A percentile compares a stretch with the other conserved stretches of the same genome.
These are phyloP conservation scores for Solanum habrochaites DNA, from an alignment of 257 asterid species.

Conservation along the genomic window DNA sequence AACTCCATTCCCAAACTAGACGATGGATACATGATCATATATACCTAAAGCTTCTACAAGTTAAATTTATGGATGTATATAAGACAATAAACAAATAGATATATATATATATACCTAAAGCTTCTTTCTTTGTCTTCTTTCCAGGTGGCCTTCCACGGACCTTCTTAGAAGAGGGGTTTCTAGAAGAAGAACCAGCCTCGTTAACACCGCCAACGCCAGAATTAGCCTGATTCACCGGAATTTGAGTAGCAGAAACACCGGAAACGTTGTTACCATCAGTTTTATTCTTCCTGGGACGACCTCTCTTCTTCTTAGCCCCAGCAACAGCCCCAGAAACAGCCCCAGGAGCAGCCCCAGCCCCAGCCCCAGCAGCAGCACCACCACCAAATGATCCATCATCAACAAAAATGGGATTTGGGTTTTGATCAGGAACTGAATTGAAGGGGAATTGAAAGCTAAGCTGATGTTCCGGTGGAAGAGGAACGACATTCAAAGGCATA, in stretches of 20 bases:
- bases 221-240: conserved; percentile 16
- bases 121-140: conserved; percentile 12
- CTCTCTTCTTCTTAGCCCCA: conserved; percentile 41
- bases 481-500: background rate
- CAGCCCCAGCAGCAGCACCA: background rate
- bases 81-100: background rate
- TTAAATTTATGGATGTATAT: background rate
- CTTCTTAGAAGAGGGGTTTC: background rate
- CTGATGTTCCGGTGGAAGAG: conserved; percentile 20
- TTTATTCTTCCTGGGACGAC: conserved; percentile 50
- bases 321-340: background rate
- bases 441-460: conserved; percentile 30
- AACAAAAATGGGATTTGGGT: background rate
- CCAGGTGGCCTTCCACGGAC: conserved; percentile 29
- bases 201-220: conserved; percentile 21
- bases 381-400: conserved; percentile 27
- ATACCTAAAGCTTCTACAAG: background rate
- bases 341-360: background rate
- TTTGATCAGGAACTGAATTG: conserved; percentile 6
- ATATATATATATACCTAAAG: conserved; percentile 10
- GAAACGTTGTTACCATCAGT: conserved; percentile 45
- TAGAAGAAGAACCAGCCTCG: background rate
- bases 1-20: background rate
- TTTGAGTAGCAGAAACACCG: conserved; percentile 50
- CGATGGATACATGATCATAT: too few species aligned